These are phyloP conservation scores for Aspergillus sp. DNA, from an alignment of 2,329 filamentous ascomycete species.

Conservation along the genomic window DNA sequence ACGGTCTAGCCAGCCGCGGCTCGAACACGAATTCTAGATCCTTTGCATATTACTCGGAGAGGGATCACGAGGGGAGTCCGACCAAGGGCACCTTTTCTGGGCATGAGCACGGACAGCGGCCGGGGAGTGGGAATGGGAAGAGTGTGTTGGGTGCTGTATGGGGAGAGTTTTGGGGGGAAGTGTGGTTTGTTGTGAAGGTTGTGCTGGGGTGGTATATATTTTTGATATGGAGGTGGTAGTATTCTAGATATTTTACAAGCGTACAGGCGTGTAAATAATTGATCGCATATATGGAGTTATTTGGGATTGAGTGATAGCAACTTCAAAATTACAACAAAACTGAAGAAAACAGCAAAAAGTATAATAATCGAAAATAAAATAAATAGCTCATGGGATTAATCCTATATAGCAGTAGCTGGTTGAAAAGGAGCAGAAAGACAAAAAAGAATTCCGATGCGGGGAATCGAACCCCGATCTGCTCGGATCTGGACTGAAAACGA, in stretches of 20 bases:
- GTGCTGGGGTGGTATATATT: conserved; percentile 60
- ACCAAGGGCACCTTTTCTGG: conserved; percentile 7
- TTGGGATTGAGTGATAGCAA: background rate
- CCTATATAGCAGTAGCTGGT: conserved; percentile 5
- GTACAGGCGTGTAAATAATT: background rate
- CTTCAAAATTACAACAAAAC: no score
- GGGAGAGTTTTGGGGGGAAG: conserved; percentile 55
- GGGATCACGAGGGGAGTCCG: conserved; percentile 15
- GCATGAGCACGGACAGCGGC: conserved; percentile 18
- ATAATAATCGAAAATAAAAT: no score
- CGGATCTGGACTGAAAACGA: background rate
- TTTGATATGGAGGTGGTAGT: conserved; percentile 57
- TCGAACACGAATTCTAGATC: conserved; percentile 15
- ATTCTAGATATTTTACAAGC: background rate
- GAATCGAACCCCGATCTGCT: conserved; percentile 1
- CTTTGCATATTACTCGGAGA: conserved; percentile 18
- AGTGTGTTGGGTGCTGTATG: conserved; percentile 39
- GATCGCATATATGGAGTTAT: background rate
- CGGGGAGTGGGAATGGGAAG: conserved; percentile 15
- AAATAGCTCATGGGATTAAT: conserved; percentile 1
- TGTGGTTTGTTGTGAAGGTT: conserved; percentile 59
- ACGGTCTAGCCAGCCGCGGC: conserved; percentile 23
- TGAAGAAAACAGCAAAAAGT: background rate
- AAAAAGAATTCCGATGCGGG: background rate
- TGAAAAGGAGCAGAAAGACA: background rate